Percentiles rank a stretch among this genome's conserved stretches.
Evolutionary conservation across 805 yeast species (phyloP).

Genomic region (Metschnikowia similis): DNA sequence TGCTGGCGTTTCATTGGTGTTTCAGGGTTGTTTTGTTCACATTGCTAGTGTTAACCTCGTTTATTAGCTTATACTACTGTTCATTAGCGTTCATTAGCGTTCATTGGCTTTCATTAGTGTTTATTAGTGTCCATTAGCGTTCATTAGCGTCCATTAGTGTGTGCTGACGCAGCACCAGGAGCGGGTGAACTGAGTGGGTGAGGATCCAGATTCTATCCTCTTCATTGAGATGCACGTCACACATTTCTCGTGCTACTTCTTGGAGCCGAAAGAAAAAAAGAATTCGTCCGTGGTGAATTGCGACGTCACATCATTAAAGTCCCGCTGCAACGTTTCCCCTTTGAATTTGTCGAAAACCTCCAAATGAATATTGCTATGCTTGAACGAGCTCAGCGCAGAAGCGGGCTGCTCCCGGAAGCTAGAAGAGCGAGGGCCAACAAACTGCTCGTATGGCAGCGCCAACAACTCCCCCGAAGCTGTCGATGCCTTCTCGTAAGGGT

Average conservation of each 20-base stretch:
- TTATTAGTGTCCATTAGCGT: too few relatives aligned
- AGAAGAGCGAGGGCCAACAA: not conserved
- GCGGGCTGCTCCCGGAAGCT: not conserved
- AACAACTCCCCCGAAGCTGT: not conserved
- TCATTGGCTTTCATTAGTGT: too few relatives aligned
- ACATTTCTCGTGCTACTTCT: not conserved
- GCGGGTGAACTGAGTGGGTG: too few relatives aligned
- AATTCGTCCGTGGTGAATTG: constrained; percentile 12
- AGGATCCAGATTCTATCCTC: too few relatives aligned
- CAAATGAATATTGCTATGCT: not conserved
- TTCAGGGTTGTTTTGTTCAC: too few relatives aligned
- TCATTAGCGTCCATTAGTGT: too few relatives aligned
- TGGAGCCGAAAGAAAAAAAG: constrained; percentile 9
- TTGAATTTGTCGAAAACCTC: not conserved
- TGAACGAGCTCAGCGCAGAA: not conserved
- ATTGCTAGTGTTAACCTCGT: too few relatives aligned
- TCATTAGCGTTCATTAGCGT: too few relatives aligned
- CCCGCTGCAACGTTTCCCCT: not conserved
- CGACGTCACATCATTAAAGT: constrained; percentile 6
- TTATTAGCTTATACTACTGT: too few relatives aligned
- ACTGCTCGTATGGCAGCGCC: constrained; percentile 2
- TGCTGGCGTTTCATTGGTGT: too few relatives aligned
- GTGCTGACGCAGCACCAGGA: too few relatives aligned
- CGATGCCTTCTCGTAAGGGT: constrained; percentile 8
- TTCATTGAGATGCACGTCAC: too few relatives aligned